phyloP scores from a whole-genome alignment of 2,329 filamentous ascomycete species.

The Blastomyces parvus region DNA sequence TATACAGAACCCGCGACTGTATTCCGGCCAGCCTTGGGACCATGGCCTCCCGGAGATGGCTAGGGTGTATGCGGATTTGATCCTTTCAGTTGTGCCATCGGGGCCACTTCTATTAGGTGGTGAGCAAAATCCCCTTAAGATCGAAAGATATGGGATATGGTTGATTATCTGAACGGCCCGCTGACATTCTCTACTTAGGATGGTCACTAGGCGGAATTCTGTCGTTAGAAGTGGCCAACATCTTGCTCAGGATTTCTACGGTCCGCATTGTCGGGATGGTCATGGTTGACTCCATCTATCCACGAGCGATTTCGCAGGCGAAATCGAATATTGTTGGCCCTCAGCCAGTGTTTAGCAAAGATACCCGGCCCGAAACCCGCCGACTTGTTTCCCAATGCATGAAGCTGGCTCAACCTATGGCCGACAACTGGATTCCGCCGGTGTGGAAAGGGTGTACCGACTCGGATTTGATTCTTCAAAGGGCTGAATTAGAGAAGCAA shows the following conservation, averaged over 20 bases:
- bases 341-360: constrained; percentile 11
- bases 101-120: constrained; percentile 17
- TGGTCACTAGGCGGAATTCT: constrained; percentile 20
- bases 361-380: constrained; percentile 13
- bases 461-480: constrained; percentile 1
- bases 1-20: constrained; percentile 48
- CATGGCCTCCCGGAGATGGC: constrained; percentile 50
- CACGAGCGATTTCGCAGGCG: constrained; percentile 1
- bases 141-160: background rate
- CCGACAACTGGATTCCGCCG: constrained; percentile 13
- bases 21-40: constrained; percentile 39
- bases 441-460: constrained; percentile 14
- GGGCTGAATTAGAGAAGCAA: constrained; percentile 11
- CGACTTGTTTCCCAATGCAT: constrained; percentile 13
- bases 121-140: constrained; percentile 2
- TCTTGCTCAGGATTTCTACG: constrained; percentile 12
- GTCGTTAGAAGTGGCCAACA: constrained; percentile 17
- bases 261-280: constrained; percentile 16
- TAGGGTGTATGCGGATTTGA: constrained; percentile 39
- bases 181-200: constrained; percentile 11
- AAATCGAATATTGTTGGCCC: constrained; percentile 8
- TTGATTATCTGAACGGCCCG: background rate
- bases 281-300: constrained; percentile 19
- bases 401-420: constrained; percentile 12
- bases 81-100: constrained; percentile 26